Percentiles rank a stretch among this genome's conserved stretches.
Conservation (phyloP, 768 basidiomycete species). For the Cyathus striatus region DNA sequence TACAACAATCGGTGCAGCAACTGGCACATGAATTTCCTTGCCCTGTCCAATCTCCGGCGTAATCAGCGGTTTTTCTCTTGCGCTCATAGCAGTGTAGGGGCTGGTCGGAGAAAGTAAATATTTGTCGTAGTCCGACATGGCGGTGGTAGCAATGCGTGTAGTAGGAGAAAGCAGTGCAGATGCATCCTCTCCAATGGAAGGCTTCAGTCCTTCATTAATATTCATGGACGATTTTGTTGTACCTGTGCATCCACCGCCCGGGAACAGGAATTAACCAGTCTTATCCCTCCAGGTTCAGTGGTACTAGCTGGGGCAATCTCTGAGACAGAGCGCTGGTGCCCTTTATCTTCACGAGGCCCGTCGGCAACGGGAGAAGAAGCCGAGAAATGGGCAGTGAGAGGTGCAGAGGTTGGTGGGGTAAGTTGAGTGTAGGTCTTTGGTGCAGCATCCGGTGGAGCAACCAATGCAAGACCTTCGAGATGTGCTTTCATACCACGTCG, state of each 20-base stretch:
- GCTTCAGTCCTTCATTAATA: constrained; percentile 11
- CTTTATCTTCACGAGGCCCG: constrained; percentile 11
- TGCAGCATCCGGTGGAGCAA: constrained; percentile 69
- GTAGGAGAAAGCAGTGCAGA: constrained; percentile 19
- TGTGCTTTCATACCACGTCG: constrained; percentile 34
- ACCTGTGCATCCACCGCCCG: no score
- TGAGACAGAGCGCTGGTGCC: constrained; percentile 44
- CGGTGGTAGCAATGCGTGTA: constrained; percentile 5
- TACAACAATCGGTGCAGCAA: constrained; percentile 59
- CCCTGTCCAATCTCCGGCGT: constrained; percentile 62
- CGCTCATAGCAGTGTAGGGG: constrained; percentile 12
- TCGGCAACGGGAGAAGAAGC: constrained; percentile 13
- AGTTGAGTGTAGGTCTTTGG: constrained; percentile 47
- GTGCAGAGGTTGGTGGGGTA: constrained; percentile 46
- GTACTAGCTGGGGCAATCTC: constrained; percentile 30
- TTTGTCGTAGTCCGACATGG: constrained; percentile 5
- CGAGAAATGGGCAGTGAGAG: constrained; percentile 21
- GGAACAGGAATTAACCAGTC: no score
- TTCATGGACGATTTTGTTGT: no score
- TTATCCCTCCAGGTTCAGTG: no score
- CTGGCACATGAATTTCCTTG: constrained; percentile 54
- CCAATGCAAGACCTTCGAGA: constrained; percentile 53
- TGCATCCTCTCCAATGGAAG: constrained; percentile 25
- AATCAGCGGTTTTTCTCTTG: constrained; percentile 28
- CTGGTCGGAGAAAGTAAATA: constrained; percentile 12